A percentile compares a stretch with the other conserved stretches of the same genome.
Conservation (phyloP, 768 basidiomycete genomes). For the Rubroboletus pulcherrimus region DNA sequence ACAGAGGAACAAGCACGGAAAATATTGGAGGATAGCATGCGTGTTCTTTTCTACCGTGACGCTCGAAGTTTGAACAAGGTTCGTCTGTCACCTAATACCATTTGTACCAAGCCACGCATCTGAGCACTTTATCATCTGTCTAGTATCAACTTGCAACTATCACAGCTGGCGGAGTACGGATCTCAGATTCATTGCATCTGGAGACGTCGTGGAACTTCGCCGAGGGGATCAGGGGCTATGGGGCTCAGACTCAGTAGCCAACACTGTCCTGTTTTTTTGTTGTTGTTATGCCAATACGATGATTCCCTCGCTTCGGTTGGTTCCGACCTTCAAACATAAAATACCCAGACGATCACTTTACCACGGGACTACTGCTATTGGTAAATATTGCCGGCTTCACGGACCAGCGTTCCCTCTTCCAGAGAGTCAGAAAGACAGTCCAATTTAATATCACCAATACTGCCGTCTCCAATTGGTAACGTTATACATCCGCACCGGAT, state of each 20-base stretch:
- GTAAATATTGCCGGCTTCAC: not conserved
- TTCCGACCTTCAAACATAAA: not conserved
- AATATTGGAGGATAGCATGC: slow-evolving; percentile 84
- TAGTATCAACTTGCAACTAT: slow-evolving; percentile 96
- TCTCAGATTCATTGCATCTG: slow-evolving; percentile 73
- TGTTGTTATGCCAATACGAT: slow-evolving; percentile 9
- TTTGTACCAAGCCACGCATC: not conserved
- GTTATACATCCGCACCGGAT: not conserved
- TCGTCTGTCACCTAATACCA: slow-evolving; percentile 14
- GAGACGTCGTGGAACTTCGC: slow-evolving; percentile 91
- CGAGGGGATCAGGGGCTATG: slow-evolving; percentile 88
- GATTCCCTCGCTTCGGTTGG: not conserved
- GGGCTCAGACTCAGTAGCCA: slow-evolving; percentile 78
- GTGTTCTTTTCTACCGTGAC: slow-evolving; percentile 94
- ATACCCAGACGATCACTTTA: not conserved
- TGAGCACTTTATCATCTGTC: not conserved
- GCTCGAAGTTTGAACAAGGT: slow-evolving; percentile 96
- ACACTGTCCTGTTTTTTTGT: not conserved
- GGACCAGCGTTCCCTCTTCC: not conserved
- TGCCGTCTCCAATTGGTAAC: not conserved
- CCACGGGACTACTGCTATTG: not conserved
- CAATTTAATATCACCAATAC: not conserved
- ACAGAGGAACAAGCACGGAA: slow-evolving; percentile 75
- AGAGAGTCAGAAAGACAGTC: not conserved
- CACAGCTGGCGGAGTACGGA: slow-evolving; percentile 67